Conservation (phyloP, 805 yeast genomes). For the Starmerella asiatica region DNA sequence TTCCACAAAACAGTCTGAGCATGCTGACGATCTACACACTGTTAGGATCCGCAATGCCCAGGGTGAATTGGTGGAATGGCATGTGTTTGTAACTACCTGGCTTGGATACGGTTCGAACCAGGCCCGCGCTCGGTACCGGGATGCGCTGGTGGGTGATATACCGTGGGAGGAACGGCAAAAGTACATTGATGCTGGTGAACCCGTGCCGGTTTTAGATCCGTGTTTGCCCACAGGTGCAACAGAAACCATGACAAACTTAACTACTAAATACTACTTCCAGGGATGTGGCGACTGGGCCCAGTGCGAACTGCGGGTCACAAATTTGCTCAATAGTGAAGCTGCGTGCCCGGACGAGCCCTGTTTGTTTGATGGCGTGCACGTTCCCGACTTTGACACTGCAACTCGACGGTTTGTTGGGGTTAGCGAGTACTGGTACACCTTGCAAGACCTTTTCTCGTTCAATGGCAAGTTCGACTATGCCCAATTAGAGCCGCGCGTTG, state of each 20-base stretch:
- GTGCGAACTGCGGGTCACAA: slow-evolving; percentile 50
- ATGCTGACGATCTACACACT: slow-evolving; percentile 53
- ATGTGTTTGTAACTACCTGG: slow-evolving; percentile 91
- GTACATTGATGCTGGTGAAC: slow-evolving; percentile 6
- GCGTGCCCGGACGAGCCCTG: slow-evolving; percentile 87
- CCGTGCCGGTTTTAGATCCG: slow-evolving; percentile 45
- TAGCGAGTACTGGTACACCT: slow-evolving; percentile 95
- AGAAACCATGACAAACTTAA: slow-evolving; percentile 2
- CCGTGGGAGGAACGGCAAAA: slow-evolving; percentile 3
- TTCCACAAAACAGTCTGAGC: slow-evolving; percentile 39
- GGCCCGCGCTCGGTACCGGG: slow-evolving; percentile 61
- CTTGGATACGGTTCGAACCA: slow-evolving; percentile 95
- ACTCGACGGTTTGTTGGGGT: slow-evolving; percentile 80
- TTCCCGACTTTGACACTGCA: slow-evolving; percentile 70
- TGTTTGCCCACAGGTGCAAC: slow-evolving; percentile 56
- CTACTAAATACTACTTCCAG: slow-evolving; percentile 29
- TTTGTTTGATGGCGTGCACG: slow-evolving; percentile 88
- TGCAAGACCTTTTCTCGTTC: slow-evolving; percentile 76
- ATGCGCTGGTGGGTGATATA: slow-evolving; percentile 26
- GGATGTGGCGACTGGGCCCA: slow-evolving; percentile 72
- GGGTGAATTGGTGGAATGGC: slow-evolving; percentile 65
- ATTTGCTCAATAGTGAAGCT: slow-evolving; percentile 56
- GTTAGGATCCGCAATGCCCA: slow-evolving; percentile 53
- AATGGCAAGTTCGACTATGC: slow-evolving; percentile 80
- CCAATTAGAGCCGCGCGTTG: slow-evolving; percentile 50